Evolutionary conservation across 2,329 filamentous ascomycete genomes (phyloP), one percentile per base, ranked within the genome.

Genomic region (Claviceps quebecensis): DNA sequence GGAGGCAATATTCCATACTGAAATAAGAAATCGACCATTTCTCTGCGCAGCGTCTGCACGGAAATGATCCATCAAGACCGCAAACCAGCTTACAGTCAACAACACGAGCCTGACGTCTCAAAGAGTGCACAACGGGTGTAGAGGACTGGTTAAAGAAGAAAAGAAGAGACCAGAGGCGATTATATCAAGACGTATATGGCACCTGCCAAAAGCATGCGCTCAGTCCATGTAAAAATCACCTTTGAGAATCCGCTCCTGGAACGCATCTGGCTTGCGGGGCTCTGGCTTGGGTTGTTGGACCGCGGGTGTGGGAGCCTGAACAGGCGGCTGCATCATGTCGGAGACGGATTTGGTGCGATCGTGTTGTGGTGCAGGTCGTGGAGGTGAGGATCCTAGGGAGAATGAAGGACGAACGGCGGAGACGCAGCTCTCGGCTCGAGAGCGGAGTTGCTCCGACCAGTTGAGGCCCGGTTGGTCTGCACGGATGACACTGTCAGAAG

Each of bases 181-280:
- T 34, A 11, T 34, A 23, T 11, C 1, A 23, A 13, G 5, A 14
- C 19, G 9, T 34, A 9, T 34, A 34, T 34, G 29, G 29, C 29
- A 34, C 29, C 29, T 34, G 29, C 29, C 29, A 34, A 34, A 34
- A 34, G 9, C 0, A 34, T 11, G 2, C 39, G 36, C 45, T 56
- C 75, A 95, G 64, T 96, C 90, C 89, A 97, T 96, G 72, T 93
- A 93, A 62, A 98, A 97, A 63, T 98, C 93, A 45, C 91, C 93
- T 72, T 95, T 93, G 58, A 98, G 77, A 61, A 98, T 97, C 58
- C 94, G 82, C 76, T 98, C 93, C 69, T 96, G 90, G 72, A 96
- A 93, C 56, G 85, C 85, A 71, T 98, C 93, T 34, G 91, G 90
- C 73, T 91, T 94, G 57, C 75, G 75, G 39, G 75, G 71, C 60